Conservation (phyloP, 1,284 basidiomycete species). For the Malassezia obtusa region DNA sequence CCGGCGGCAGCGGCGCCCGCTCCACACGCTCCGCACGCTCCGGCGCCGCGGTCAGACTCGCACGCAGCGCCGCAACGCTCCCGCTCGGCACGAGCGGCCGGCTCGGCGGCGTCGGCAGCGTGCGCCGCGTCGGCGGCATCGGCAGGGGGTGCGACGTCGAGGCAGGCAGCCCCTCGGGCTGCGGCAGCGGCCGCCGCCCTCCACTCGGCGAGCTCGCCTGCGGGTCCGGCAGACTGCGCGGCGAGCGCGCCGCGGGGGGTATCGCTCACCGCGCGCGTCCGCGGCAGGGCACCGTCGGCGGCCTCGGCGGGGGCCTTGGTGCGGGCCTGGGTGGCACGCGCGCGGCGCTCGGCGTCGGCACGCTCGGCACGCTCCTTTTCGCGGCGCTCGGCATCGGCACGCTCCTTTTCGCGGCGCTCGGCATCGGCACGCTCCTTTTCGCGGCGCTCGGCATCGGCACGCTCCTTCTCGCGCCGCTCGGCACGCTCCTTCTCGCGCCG, state of each 20-base stretch:
- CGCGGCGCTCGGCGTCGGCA: too few relatives aligned
- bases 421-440: too few relatives aligned
- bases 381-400: too few relatives aligned
- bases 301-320: too few relatives aligned
- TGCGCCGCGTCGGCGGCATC: slow-evolving; percentile 3
- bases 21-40: background rate
- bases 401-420: too few relatives aligned
- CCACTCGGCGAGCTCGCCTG: background rate
- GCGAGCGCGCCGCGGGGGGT: background rate
- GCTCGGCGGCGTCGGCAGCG: slow-evolving; percentile 10
- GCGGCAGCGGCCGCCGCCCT: background rate
- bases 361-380: too few relatives aligned
- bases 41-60: background rate
- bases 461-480: too few relatives aligned
- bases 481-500: too few relatives aligned
- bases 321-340: too few relatives aligned
- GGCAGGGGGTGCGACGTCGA: background rate
- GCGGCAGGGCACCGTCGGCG: too few relatives aligned
- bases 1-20: background rate
- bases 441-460: too few relatives aligned
- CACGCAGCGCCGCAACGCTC: slow-evolving; percentile 10
- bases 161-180: background rate
- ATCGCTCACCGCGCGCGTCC: too few relatives aligned
- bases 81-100: slow-evolving; percentile 4
- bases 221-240: background rate